Evolutionary conservation across 495 filamentous ascomycete species (phyloP).

Genomic region (Podospora pseudoanserina): DNA sequence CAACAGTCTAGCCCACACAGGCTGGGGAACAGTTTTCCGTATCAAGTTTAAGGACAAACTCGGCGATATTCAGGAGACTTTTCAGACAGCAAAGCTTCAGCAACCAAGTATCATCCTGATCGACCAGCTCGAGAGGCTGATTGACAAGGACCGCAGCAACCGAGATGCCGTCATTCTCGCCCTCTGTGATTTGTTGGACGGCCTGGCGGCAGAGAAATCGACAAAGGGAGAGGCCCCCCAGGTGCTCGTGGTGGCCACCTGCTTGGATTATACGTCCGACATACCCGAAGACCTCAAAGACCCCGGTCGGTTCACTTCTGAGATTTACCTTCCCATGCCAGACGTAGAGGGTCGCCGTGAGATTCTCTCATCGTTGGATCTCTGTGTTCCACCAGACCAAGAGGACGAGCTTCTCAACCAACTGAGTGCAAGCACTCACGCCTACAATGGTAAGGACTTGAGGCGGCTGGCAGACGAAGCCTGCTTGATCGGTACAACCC

Average conservation of each 20-base stretch:
- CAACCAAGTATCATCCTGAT: conserved; percentile 82
- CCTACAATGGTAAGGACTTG: conserved; percentile 51
- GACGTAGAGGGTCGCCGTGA: conserved; percentile 65
- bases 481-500: conserved; percentile 26
- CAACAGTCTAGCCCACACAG: conserved; percentile 58
- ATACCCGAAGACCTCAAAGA: conserved; percentile 71
- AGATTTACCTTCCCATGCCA: conserved; percentile 79
- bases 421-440: conserved; percentile 52
- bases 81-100: conserved; percentile 64
- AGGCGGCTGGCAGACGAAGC: conserved; percentile 41
- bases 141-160: conserved; percentile 58
- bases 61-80: conserved; percentile 60
- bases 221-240: conserved; percentile 36
- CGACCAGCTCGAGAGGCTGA: conserved; percentile 73
- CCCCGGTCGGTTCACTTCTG: conserved; percentile 60
- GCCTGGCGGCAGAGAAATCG: conserved; percentile 37
- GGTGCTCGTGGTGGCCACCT: conserved; percentile 67
- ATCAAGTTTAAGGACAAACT: conserved; percentile 56
- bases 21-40: conserved; percentile 64
- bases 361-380: conserved; percentile 60
- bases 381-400: conserved; percentile 33
- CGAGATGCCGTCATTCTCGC: conserved; percentile 46
- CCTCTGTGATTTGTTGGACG: conserved; percentile 53
- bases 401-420: conserved; percentile 40
- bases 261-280: conserved; percentile 66